Conservation (phyloP, 1,284 basidiomycete genomes). For the Cystobasidiaceae sp. region DNA sequence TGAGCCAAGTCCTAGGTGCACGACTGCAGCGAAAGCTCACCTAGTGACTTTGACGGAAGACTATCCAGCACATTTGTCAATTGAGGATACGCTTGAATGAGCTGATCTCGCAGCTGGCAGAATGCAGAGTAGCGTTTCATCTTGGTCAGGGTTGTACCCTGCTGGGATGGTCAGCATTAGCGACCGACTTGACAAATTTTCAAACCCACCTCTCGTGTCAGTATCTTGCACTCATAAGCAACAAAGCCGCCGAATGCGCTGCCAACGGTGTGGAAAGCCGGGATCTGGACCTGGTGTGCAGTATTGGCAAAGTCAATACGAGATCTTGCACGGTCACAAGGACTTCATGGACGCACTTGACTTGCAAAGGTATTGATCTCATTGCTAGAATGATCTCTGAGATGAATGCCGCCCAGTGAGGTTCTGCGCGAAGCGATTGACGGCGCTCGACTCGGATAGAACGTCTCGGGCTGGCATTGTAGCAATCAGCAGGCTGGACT, state of each 20-base stretch:
- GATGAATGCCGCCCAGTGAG: constrained; percentile 31
- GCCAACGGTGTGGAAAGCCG: constrained; percentile 38
- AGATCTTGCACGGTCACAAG: too few relatives aligned
- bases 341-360: background rate
- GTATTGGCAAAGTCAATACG: too few relatives aligned
- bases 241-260: constrained; percentile 39
- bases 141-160: constrained; percentile 61
- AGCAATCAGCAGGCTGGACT: background rate
- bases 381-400: constrained; percentile 34
- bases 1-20: background rate
- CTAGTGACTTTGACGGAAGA: constrained; percentile 65
- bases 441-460: constrained; percentile 32
- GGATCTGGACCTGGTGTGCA: constrained; percentile 27
- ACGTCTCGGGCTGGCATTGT: constrained; percentile 36
- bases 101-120: constrained; percentile 54
- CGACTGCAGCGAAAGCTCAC: constrained; percentile 48
- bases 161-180: constrained; percentile 3
- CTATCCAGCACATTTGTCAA: constrained; percentile 56
- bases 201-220: constrained; percentile 33
- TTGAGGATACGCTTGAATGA: constrained; percentile 56
- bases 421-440: constrained; percentile 36
- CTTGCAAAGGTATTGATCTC: constrained; percentile 33
- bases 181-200: background rate
- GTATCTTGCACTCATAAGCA: constrained; percentile 39
- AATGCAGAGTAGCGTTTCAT: constrained; percentile 69